Evolutionary conservation across 306 rosid species (phyloP).

Genomic region (Inga laurina): DNA sequence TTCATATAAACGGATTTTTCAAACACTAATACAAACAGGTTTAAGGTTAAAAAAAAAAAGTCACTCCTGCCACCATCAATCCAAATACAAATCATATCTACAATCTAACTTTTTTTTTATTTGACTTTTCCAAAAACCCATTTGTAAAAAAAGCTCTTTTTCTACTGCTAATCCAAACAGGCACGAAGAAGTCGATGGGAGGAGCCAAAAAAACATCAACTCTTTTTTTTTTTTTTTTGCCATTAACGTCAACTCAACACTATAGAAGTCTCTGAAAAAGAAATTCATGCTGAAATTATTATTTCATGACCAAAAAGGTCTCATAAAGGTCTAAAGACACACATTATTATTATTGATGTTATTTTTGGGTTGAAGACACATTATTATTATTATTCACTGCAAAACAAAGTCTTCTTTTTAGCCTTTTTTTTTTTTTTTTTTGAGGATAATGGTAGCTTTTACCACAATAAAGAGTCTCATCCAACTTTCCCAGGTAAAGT

Average conservation of each 20-base stretch:
- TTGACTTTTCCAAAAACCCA: too few species aligned
- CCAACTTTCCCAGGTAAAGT: constrained; percentile 10
- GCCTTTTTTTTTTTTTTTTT: background rate
- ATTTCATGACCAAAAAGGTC: constrained; percentile 22
- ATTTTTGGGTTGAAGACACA: too few species aligned
- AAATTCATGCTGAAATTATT: constrained; percentile 26
- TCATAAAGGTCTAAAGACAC: constrained; percentile 22
- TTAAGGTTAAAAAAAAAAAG: too few species aligned
- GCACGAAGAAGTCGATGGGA: background rate
- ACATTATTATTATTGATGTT: background rate
- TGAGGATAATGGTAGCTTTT: constrained; percentile 35
- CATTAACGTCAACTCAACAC: too few species aligned
- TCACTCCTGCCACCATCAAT: too few species aligned
- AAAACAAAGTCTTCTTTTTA: constrained; percentile 21
- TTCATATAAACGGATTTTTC: too few species aligned
- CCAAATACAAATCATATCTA: too few species aligned
- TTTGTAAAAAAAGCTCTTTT: too few species aligned
- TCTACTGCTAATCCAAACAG: too few species aligned
- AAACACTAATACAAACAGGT: too few species aligned
- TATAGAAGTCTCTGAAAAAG: background rate
- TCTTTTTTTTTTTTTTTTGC: too few species aligned
- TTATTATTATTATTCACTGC: constrained; percentile 4
- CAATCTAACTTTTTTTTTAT: too few species aligned
- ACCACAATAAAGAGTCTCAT: constrained; percentile 27
- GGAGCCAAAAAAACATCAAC: background rate